Evolutionary conservation across 352 stramenopile genomes (phyloP), one percentile per base, ranked within the genome.

Genomic region (Phytophthora pisi): DNA sequence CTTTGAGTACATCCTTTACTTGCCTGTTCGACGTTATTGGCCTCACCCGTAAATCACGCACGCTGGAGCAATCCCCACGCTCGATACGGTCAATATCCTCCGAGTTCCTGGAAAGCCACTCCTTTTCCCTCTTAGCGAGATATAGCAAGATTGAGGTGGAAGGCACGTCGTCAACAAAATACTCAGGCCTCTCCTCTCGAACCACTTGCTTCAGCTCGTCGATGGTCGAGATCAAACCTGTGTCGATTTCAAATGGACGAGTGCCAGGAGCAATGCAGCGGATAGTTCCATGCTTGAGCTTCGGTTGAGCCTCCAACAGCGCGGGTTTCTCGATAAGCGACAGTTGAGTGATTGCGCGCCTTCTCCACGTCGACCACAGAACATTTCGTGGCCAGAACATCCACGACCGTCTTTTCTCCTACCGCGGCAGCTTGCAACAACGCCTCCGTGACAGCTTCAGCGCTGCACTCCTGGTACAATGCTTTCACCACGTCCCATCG

Each of bases 201-300:
- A 15, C 42, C 50, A 9, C 13, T 24, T 31, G 43, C 6, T 45
- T 56, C 5, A 45, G 7, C 9, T 43, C 28, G 40, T 26, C 18
- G 3, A 45, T 43, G 4, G 18, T 28, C 5, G 50, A 42, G 7
- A 56, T 43, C 11, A 26, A 13, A 28, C 26, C 7, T 7, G 42
- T 6, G 11, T 55, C 24, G 5, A 55, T 16, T 16, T 34, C 50
- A 18, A 45, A 56, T 42, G 28, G 28, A 43, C 50, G 26, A 8
- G 24, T 45, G 8, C 50, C 26, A 9, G 50, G 28, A n/a, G 20
- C 13, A 24, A 55, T 55, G n/a, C 50, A 55, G 16, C 50, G 50
- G 8, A 42, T 42, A 7, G 34, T 42, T 42, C 34, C 13, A 15
- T 16, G 5, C 9, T 15, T 42, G 8, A 42, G 34, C 8, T 42